Percentiles rank a stretch among this genome's conserved stretches.
These are phyloP conservation scores for Geotrichum citri-aurantii DNA, from an alignment of 1,139 yeast species.

Conservation along the genomic window DNA sequence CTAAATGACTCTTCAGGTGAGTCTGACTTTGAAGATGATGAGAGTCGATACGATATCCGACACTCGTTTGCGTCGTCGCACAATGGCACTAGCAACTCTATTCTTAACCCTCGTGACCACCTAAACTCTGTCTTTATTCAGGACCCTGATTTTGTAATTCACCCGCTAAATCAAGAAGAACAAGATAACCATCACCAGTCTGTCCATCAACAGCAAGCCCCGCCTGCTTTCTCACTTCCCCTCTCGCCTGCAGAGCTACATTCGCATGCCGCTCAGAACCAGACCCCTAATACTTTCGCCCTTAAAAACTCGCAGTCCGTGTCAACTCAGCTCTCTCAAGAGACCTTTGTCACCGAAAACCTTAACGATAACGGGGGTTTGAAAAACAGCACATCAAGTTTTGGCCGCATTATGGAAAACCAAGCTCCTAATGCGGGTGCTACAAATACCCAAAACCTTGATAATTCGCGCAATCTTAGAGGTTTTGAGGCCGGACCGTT, in stretches of 20 bases:
- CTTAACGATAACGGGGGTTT: background rate
- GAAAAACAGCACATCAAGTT: background rate
- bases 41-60: background rate
- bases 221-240: conserved; percentile 10
- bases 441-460: background rate
- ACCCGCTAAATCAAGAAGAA: background rate
- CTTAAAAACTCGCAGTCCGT: background rate
- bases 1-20: background rate
- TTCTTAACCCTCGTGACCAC: conserved; percentile 13
- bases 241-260: background rate
- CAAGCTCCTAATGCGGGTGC: background rate
- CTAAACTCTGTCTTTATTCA: conserved; percentile 12
- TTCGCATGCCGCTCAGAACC: background rate
- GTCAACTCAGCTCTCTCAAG: conserved; percentile 6
- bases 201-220: background rate
- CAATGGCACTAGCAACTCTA: conserved; percentile 10
- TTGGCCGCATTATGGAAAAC: background rate
- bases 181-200: background rate
- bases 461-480: background rate
- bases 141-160: conserved; percentile 5
- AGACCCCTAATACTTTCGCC: background rate
- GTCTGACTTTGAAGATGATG: conserved; percentile 2
- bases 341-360: background rate
- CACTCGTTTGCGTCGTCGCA: conserved; percentile 8
- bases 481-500: background rate